phyloP scores from a whole-genome alignment of 192 early-diverging fungal species.

The Phycomyces nitens region DNA sequence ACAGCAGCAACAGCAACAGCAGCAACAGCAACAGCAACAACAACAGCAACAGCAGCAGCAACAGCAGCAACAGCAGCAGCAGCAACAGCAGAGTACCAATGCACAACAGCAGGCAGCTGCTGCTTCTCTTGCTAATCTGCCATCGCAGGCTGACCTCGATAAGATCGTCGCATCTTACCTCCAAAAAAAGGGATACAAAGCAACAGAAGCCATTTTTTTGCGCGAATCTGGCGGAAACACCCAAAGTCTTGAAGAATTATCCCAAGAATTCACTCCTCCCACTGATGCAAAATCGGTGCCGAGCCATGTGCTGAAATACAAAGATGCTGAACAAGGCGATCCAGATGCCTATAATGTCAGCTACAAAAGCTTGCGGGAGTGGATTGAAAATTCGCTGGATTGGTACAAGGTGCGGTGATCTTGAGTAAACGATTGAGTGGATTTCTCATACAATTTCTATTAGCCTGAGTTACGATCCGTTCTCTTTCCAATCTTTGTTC shows the following conservation, averaged over 20 bases:
- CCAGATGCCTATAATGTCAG: constrained; percentile 78
- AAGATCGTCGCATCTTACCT: constrained; percentile 65
- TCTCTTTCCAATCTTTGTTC: constrained; percentile 89
- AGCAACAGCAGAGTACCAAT: not conserved
- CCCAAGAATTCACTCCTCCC: constrained; percentile 17
- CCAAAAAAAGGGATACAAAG: constrained; percentile 64
- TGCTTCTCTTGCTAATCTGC: not conserved
- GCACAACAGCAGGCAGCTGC: not conserved
- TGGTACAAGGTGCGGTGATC: constrained; percentile 72
- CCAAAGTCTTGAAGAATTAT: not conserved
- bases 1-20: not conserved
- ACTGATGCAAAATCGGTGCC: constrained; percentile 59
- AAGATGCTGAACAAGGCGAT: constrained; percentile 70
- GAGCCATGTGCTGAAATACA: constrained; percentile 64
- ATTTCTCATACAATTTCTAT: not conserved
- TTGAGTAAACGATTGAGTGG: not conserved
- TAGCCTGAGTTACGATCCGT: constrained; percentile 81
- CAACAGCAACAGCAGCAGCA: not conserved
- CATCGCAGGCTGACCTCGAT: constrained; percentile 41
- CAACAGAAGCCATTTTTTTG: constrained; percentile 61
- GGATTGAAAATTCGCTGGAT: constrained; percentile 94
- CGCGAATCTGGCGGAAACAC: constrained; percentile 53
- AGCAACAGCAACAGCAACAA: not conserved
- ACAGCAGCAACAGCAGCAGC: not conserved
- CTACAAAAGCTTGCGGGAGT: constrained; percentile 75